phyloP scores from a whole-genome alignment of 805 yeast species.

The Scheffersomyces coipomensis region DNA sequence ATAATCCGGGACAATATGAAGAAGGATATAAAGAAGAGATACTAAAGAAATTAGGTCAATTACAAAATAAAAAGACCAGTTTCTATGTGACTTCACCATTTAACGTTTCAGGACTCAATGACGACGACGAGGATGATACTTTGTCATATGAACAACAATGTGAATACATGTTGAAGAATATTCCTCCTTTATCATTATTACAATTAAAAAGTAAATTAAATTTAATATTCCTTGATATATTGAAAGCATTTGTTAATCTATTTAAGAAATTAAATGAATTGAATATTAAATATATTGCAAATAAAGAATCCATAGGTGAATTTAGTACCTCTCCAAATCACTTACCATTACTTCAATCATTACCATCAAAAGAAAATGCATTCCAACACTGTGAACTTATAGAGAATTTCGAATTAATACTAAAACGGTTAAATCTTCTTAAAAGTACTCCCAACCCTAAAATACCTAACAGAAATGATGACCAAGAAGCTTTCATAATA shows the following conservation, averaged over 20 bases:
- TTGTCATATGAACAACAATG: constrained; percentile 20
- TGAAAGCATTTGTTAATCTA: constrained; percentile 27
- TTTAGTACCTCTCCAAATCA: constrained; percentile 11
- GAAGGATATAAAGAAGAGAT: constrained; percentile 30
- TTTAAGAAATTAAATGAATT: constrained; percentile 30
- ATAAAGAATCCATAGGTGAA: constrained; percentile 26
- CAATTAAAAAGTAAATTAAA: constrained; percentile 31
- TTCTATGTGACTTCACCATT: constrained; percentile 30
- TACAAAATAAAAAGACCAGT: constrained; percentile 11
- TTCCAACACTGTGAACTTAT: constrained; percentile 27
- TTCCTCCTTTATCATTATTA: constrained; percentile 29
- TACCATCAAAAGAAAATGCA: constrained; percentile 32
- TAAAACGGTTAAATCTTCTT: constrained; percentile 18
- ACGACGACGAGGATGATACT: constrained; percentile 12
- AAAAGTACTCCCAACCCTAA: constrained; percentile 4
- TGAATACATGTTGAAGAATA: constrained; percentile 20
- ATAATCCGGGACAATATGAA: constrained; percentile 20
- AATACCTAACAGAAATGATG: constrained; percentile 1
- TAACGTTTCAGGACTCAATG: constrained; percentile 15
- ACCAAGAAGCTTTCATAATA: constrained; percentile 18
- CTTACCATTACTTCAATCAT: constrained; percentile 12
- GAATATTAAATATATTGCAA: constrained; percentile 24
- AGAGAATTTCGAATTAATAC: constrained; percentile 27
- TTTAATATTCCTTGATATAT: constrained; percentile 31
- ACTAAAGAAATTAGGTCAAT: constrained; percentile 11